Percentiles rank a stretch among this genome's conserved stretches.
Evolutionary conservation across 2,329 filamentous ascomycete species (phyloP).

Genomic region (Aspergillus candidus): DNA sequence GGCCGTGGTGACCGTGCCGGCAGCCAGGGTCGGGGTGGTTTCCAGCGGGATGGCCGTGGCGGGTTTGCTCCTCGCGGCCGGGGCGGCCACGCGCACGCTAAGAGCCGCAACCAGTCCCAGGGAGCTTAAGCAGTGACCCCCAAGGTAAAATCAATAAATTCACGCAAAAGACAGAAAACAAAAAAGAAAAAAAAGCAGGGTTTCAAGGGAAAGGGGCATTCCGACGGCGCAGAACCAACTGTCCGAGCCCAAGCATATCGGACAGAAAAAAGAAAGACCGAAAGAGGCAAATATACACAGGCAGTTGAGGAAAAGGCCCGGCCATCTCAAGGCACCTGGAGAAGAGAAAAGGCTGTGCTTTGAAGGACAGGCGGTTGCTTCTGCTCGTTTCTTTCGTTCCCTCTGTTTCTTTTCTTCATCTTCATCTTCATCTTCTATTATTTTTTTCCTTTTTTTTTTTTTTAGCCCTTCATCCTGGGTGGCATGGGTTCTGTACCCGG

Average conservation of each 20-base stretch:
- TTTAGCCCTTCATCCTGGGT: conserved; percentile 18
- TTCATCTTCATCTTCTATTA: too few species aligned
- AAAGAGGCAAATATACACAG: not conserved
- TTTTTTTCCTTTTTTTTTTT: conserved; percentile 8
- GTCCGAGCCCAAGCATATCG: not conserved
- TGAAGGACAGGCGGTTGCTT: too few species aligned
- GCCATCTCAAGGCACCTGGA: too few species aligned
- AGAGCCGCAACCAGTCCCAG: conserved; percentile 42
- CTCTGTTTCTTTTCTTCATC: too few species aligned
- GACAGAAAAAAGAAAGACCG: conserved; percentile 5
- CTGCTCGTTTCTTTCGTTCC: too few species aligned
- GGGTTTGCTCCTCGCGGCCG: conserved; percentile 59
- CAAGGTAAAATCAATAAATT: not conserved
- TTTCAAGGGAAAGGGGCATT: not conserved
- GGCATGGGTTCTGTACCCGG: conserved; percentile 12
- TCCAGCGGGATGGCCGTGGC: conserved; percentile 63
- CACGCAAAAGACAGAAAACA: not conserved
- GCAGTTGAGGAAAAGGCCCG: too few species aligned
- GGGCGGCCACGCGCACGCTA: conserved; percentile 50
- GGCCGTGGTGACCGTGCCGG: conserved; percentile 63
- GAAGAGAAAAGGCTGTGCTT: too few species aligned
- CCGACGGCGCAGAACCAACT: not conserved
- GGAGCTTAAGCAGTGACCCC: conserved; percentile 30
- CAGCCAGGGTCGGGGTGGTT: conserved; percentile 61
- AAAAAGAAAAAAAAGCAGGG: not conserved